These are phyloP conservation scores for Colletotrichum nymphaeae DNA, from an alignment of 2,329 filamentous ascomycete species.

Conservation along the genomic window DNA sequence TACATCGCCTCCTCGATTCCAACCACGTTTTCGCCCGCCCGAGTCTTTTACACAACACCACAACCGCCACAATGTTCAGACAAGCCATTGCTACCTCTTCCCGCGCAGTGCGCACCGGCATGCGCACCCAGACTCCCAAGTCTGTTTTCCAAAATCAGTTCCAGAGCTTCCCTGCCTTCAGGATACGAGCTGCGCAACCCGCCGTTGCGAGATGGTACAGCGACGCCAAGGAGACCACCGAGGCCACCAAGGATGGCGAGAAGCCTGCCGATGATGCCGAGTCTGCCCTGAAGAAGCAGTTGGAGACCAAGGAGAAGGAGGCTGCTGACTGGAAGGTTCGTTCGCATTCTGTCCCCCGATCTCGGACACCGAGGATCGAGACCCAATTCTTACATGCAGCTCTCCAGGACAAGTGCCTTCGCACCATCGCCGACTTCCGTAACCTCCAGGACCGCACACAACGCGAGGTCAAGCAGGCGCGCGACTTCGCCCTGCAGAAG, in stretches of 20 bases:
- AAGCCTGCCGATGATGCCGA: conserved; percentile 46
- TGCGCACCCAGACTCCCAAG: conserved; percentile 49
- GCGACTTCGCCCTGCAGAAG: conserved; percentile 94
- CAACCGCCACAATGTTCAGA: conserved; percentile 54
- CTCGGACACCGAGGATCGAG: conserved; percentile 15
- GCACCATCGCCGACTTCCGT: conserved; percentile 94
- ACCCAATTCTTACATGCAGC: conserved; percentile 13
- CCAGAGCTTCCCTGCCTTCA: conserved; percentile 49
- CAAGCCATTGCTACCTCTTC: conserved; percentile 56
- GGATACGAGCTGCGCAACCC: conserved; percentile 50
- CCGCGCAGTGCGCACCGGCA: conserved; percentile 55
- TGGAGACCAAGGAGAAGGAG: conserved; percentile 65
- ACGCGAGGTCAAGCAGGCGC: conserved; percentile 87
- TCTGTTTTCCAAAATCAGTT: conserved; percentile 51
- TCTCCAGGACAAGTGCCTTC: conserved; percentile 89
- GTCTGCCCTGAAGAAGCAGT: conserved; percentile 60
- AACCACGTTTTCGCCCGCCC: background rate
- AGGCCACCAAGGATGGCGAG: conserved; percentile 42
- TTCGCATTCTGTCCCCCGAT: conserved; percentile 28
- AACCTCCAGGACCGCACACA: conserved; percentile 96
- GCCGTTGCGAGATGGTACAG: conserved; percentile 59
- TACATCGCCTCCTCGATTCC: conserved; percentile 10
- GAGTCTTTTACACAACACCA: background rate
- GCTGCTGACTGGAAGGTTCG: conserved; percentile 85
- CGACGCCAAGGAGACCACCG: conserved; percentile 52